A percentile compares a stretch with the other conserved stretches of the same genome.
Evolutionary conservation across 2,329 filamentous ascomycete genomes (phyloP).

Genomic region (Fusarium domesticum): DNA sequence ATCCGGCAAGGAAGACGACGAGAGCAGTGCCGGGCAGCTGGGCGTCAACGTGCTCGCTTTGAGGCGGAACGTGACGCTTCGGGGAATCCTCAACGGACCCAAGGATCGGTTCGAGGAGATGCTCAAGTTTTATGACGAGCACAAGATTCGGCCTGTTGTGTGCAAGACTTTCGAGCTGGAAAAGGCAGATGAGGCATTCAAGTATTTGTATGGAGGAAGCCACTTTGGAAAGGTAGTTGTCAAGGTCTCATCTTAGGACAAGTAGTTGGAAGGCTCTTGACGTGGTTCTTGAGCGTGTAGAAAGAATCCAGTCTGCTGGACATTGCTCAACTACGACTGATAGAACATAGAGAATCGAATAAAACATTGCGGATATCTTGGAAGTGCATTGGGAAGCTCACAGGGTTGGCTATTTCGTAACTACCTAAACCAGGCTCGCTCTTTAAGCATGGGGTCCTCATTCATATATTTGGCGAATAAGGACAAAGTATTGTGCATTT

Average conservation of each 20-base stretch:
- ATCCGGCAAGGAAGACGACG: slow-evolving; percentile 52
- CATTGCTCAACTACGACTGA: too few species aligned
- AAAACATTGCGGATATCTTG: too few species aligned
- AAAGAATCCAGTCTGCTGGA: too few species aligned
- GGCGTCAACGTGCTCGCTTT: slow-evolving; percentile 59
- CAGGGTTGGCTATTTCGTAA: too few species aligned
- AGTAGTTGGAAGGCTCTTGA: too few species aligned
- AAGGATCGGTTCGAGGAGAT: slow-evolving; percentile 53
- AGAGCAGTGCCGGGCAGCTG: slow-evolving; percentile 38
- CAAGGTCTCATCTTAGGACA: slow-evolving; percentile 34
- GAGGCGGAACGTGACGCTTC: slow-evolving; percentile 45
- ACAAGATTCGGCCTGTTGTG: slow-evolving; percentile 47
- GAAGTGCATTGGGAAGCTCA: too few species aligned
- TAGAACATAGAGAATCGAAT: too few species aligned
- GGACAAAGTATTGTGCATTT: too few species aligned
- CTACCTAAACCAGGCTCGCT: too few species aligned
- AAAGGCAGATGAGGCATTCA: slow-evolving; percentile 48
- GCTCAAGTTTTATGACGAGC: slow-evolving; percentile 43
- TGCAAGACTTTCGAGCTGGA: slow-evolving; percentile 47
- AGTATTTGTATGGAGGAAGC: slow-evolving; percentile 50
- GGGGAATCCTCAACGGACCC: slow-evolving; percentile 61
- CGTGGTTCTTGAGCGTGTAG: too few species aligned
- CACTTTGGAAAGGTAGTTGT: slow-evolving; percentile 59
- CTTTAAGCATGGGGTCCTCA: too few species aligned
- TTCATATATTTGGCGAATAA: too few species aligned